Evolutionary conservation across 2,329 filamentous ascomycete genomes (phyloP).

Genomic region (Trichophyton verrucosum): DNA sequence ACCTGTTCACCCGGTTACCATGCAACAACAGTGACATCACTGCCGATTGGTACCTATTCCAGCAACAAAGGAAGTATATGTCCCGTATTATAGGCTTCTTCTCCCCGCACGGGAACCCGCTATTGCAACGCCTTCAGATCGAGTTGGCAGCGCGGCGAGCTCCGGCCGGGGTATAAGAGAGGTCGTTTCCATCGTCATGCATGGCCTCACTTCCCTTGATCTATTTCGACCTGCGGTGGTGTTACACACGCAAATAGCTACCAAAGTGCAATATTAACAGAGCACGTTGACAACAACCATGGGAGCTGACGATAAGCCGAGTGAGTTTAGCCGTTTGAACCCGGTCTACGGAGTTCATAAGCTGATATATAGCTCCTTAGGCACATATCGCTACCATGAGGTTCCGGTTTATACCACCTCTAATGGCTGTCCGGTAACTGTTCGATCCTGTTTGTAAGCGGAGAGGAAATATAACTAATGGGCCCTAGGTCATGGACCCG

Average conservation of each 20-base stretch:
- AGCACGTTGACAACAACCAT: slow-evolving; percentile 17
- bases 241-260: neutral
- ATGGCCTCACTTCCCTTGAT: neutral
- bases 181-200: neutral
- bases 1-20: neutral
- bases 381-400: slow-evolving; percentile 43
- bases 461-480: neutral
- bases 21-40: neutral
- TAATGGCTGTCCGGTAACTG: slow-evolving; percentile 42
- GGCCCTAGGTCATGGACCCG: slow-evolving; percentile 37
- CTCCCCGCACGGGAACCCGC: neutral
- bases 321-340: slow-evolving; percentile 2
- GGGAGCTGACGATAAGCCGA: slow-evolving; percentile 25
- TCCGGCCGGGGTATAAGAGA: neutral
- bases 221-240: neutral
- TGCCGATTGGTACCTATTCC: neutral
- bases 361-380: slow-evolving; percentile 14
- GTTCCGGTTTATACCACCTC: slow-evolving; percentile 48
- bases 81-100: neutral
- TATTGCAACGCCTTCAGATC: neutral
- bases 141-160: neutral
- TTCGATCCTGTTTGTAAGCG: neutral
- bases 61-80: neutral
- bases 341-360: slow-evolving; percentile 1
- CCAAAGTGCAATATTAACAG: neutral